Evolutionary conservation across 2,329 filamentous ascomycete species (phyloP).

Genomic region (Alternaria infectoria): DNA sequence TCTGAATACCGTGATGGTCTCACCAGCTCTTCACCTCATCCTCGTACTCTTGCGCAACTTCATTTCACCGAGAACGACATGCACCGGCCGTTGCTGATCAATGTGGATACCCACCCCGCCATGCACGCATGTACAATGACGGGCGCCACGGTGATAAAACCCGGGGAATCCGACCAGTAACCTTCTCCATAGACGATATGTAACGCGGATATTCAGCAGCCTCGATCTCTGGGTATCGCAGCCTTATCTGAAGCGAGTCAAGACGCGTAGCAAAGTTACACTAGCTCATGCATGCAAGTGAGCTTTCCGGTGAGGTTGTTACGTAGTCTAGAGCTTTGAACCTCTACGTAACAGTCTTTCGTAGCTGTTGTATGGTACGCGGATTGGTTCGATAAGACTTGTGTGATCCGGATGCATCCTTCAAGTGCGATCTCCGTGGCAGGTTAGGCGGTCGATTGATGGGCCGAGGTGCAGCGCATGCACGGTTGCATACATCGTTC

Average conservation of each 20-base stretch:
- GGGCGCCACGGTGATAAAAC: constrained; percentile 7
- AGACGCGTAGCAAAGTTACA: constrained; percentile 4
- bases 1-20: constrained; percentile 23
- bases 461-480: neutral
- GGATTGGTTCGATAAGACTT: constrained; percentile 17
- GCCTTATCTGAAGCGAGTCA: constrained; percentile 38
- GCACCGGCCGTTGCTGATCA: constrained; percentile 9
- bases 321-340: constrained; percentile 27
- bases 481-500: neutral
- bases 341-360: constrained; percentile 19
- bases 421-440: neutral
- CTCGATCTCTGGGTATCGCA: constrained; percentile 14
- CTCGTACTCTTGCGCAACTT: neutral
- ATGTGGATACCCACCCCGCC: constrained; percentile 32
- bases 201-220: constrained; percentile 27
- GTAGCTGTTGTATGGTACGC: constrained; percentile 4
- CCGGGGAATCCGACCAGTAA: constrained; percentile 31
- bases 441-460: constrained; percentile 10
- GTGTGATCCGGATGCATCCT: neutral
- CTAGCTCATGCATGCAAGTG: constrained; percentile 26
- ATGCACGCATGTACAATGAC: constrained; percentile 36
- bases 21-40: neutral
- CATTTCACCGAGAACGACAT: neutral
- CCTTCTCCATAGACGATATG: constrained; percentile 17
- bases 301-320: constrained; percentile 26